A percentile compares a stretch with the other conserved stretches of the same genome.
Conservation (phyloP, 2,329 filamentous ascomycete genomes). For the Aspergillus pseudoviridinutans region DNA sequence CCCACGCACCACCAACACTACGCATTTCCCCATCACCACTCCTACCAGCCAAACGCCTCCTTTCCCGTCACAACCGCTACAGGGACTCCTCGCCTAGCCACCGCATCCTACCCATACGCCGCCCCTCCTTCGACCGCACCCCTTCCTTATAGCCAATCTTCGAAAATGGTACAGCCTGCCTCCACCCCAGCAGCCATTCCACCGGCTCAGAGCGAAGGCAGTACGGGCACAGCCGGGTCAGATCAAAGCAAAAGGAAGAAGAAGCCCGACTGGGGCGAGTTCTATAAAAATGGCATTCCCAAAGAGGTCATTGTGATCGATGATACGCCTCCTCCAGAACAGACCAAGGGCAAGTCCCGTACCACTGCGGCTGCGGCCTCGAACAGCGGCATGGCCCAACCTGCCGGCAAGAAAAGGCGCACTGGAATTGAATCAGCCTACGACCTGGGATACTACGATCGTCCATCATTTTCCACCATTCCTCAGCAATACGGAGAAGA, state of each 20-base stretch:
- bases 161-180: slow-evolving; percentile 36
- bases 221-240: slow-evolving; percentile 37
- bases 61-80: slow-evolving; percentile 48
- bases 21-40: slow-evolving; percentile 55
- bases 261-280: slow-evolving; percentile 72
- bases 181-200: slow-evolving; percentile 33
- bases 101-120: slow-evolving; percentile 42
- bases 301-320: slow-evolving; percentile 80
- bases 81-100: slow-evolving; percentile 39
- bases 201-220: slow-evolving; percentile 37
- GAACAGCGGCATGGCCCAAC: slow-evolving; percentile 33
- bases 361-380: slow-evolving; percentile 23
- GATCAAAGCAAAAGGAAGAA: slow-evolving; percentile 45
- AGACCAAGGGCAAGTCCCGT: slow-evolving; percentile 20
- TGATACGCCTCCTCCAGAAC: slow-evolving; percentile 58
- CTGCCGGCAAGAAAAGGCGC: slow-evolving; percentile 67
- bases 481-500: slow-evolving; percentile 66
- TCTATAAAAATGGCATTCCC: slow-evolving; percentile 78
- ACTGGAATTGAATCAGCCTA: slow-evolving; percentile 59
- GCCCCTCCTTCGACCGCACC: slow-evolving; percentile 31
- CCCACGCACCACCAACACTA: slow-evolving; percentile 62
- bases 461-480: slow-evolving; percentile 67
- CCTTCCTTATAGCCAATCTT: slow-evolving; percentile 30
- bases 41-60: slow-evolving; percentile 52
- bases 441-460: slow-evolving; percentile 69